Conservation (phyloP, 2,329 filamentous ascomycete species). For the Beauveria scarabaeidicola region DNA sequence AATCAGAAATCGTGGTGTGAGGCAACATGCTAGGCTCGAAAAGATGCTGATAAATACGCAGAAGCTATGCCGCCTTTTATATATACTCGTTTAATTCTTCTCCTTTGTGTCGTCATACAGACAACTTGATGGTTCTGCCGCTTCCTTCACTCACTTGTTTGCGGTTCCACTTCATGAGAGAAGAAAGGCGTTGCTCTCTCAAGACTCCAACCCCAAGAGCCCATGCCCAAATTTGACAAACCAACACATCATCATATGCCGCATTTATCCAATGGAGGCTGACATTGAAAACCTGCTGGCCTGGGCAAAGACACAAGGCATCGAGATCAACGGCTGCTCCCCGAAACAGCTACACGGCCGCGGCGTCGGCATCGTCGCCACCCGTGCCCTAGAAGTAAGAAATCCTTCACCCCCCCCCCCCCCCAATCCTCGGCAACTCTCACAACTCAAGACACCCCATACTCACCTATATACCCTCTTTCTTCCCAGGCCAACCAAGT, state of each 20-base stretch:
- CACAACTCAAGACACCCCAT: background rate
- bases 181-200: background rate
- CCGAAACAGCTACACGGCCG: slow-evolving; percentile 31
- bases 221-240: background rate
- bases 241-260: background rate
- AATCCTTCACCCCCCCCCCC: background rate
- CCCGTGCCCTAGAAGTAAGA: slow-evolving; percentile 53
- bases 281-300: slow-evolving; percentile 45
- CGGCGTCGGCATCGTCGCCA: slow-evolving; percentile 53
- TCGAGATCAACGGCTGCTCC: slow-evolving; percentile 58
- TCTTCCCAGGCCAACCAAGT: slow-evolving; percentile 34
- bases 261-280: slow-evolving; percentile 3
- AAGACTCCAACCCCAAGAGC: background rate
- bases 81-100: no score
- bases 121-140: no score
- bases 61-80: no score
- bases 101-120: no score
- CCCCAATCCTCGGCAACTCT: background rate
- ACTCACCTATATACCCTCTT: background rate
- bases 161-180: no score
- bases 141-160: no score
- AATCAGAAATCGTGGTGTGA: no score
- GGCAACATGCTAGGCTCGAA: no score
- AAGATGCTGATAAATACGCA: no score
- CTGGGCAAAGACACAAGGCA: slow-evolving; percentile 59